Evolutionary conservation across 306 rosid species (phyloP), one percentile per base, ranked within the genome.

Genomic region (Rosa chinensis): DNA sequence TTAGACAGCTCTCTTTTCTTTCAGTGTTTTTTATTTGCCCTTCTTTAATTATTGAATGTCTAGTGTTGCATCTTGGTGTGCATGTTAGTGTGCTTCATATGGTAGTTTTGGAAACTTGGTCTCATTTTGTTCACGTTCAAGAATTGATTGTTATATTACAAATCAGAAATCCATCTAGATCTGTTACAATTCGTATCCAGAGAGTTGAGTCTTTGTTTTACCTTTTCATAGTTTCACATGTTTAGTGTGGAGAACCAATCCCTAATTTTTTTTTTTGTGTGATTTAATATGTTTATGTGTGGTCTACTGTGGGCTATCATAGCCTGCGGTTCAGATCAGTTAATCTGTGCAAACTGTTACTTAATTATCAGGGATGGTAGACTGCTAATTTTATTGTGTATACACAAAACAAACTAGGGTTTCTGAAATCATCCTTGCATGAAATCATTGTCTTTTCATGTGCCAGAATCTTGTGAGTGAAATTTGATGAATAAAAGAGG

Each of bases 1-100:
- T 95, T 78, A 77, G 87, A 42, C 70, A 68, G 73, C 35, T 75
- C 42, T 64, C 44, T 80, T 59, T 23, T 14, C 17, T 75, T 75
- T 44, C 8, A 74, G 20, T 43, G 21, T 5, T 50, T 52, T 28
- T 17, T 45, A 14, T 18, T 55, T 53, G 32, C 21, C 72, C 32
- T 28, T 45, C 55, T 75, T 45, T 18, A 44, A 8, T 75, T 0
- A 14, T 11, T 58, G 69, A 58, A 6, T 39, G 17, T 43, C 12
- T 66, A 35, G 17, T 9, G 52, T 52, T 43, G 49, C 32, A 73
- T 37, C 48, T 52, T 73, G 66, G 25, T 73, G 1, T 20, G 28
- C 42, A 18, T 8, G 49, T 40, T 55, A 39, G 62, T 39, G 66
- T 53, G 9, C 44, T n/a, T 53, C 49, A 73, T 39, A 73, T 39